Evolutionary conservation across 495 filamentous ascomycete genomes (phyloP).

Genomic region (Cryomyces minteri): DNA sequence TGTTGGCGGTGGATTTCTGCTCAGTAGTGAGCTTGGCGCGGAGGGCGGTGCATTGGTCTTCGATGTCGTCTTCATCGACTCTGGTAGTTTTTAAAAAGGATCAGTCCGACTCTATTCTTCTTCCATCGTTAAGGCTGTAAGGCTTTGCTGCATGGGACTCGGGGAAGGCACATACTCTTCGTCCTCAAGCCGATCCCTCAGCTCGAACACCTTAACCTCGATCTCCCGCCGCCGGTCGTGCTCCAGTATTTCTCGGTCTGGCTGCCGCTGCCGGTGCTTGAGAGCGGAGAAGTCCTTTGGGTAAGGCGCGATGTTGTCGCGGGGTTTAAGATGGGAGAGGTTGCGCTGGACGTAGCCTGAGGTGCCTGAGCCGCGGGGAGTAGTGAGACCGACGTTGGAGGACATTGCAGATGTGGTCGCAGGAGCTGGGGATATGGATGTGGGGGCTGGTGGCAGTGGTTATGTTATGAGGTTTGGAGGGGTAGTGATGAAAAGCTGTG

Average conservation of each 20-base stretch:
- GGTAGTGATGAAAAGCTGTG: neutral
- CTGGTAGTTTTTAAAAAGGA: constrained; percentile 15
- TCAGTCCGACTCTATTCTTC: neutral
- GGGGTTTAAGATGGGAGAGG: constrained; percentile 66
- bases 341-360: constrained; percentile 97
- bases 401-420: constrained; percentile 40
- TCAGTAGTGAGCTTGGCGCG: constrained; percentile 43
- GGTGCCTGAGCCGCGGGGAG: constrained; percentile 85
- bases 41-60: constrained; percentile 41
- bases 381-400: constrained; percentile 92
- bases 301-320: constrained; percentile 38
- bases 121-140: neutral
- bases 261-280: constrained; percentile 59
- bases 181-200: constrained; percentile 78
- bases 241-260: constrained; percentile 80
- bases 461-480: neutral
- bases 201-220: constrained; percentile 81
- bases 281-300: constrained; percentile 41
- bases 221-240: constrained; percentile 80
- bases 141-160: neutral
- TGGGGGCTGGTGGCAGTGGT: neutral
- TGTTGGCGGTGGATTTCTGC: constrained; percentile 22
- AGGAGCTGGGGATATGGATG: constrained; percentile 1
- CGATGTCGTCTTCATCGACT: constrained; percentile 66
- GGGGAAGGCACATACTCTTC: constrained; percentile 32